These are phyloP conservation scores for Fusarium sp. DNA, from an alignment of 2,329 filamentous ascomycete genomes.

Conservation along the genomic window DNA sequence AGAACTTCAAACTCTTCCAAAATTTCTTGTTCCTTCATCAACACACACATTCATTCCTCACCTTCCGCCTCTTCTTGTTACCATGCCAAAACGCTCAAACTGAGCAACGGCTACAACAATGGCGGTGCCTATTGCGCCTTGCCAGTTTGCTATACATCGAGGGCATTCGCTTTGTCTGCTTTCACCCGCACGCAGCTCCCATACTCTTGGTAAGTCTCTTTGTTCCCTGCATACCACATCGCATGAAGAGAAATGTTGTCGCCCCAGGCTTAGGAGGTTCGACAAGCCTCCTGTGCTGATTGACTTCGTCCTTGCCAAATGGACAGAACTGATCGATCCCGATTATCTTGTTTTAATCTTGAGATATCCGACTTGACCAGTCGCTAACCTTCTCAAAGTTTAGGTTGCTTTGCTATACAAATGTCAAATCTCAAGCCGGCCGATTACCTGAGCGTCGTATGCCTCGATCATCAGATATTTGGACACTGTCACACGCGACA, in stretches of 20 bases:
- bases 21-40: constrained; percentile 46
- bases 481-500: not conserved
- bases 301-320: constrained; percentile 70
- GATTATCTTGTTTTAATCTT: constrained; percentile 24
- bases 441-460: constrained; percentile 50
- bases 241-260: constrained; percentile 63
- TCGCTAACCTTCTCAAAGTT: constrained; percentile 45
- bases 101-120: not conserved
- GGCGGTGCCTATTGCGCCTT: constrained; percentile 1
- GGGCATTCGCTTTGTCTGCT: constrained; percentile 12
- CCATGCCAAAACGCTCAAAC: constrained; percentile 12
- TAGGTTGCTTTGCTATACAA: constrained; percentile 51
- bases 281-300: constrained; percentile 63
- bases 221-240: constrained; percentile 30
- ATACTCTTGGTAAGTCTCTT: constrained; percentile 38
- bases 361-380: not conserved
- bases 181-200: constrained; percentile 8
- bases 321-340: constrained; percentile 62
- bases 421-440: constrained; percentile 62
- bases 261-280: constrained; percentile 64
- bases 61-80: not conserved
- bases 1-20: constrained; percentile 43
- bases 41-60: constrained; percentile 32
- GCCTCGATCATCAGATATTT: not conserved
- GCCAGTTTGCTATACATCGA: constrained; percentile 21